These are phyloP conservation scores for Alnus rubra DNA, from an alignment of 306 rosid species.

Conservation along the genomic window DNA sequence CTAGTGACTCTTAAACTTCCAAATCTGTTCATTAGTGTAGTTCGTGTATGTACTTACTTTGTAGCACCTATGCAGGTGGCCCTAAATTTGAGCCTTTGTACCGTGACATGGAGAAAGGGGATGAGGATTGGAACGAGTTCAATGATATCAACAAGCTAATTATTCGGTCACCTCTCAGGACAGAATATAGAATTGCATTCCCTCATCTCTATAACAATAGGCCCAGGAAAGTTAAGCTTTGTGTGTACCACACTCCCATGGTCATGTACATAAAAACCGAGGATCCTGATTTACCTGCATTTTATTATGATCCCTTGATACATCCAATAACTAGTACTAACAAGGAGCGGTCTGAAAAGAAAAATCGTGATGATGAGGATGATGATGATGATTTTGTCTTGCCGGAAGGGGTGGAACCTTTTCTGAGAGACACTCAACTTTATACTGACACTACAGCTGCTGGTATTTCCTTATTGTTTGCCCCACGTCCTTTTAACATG, in stretches of 20 bases:
- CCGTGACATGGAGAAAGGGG: conserved; percentile 99
- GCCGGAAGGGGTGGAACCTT: conserved; percentile 93
- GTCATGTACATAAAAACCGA: conserved; percentile 93
- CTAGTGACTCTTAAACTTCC: not conserved
- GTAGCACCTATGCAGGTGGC: conserved; percentile 59
- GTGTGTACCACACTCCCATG: conserved; percentile 96
- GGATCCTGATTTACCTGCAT: conserved; percentile 98
- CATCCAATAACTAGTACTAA: conserved; percentile 94
- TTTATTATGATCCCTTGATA: conserved; percentile 95
- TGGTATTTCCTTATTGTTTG: conserved; percentile 88
- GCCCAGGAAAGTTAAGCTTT: conserved; percentile 97
- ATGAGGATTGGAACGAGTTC: conserved; percentile 99
- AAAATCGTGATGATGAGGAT: conserved; percentile 71
- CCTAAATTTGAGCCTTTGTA: conserved; percentile 98
- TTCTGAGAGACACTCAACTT: conserved; percentile 80
- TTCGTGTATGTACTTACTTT: not conserved
- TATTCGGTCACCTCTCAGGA: conserved; percentile 96
- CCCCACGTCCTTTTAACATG: conserved; percentile 99
- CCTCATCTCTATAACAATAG: conserved; percentile 99
- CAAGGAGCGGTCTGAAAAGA: conserved; percentile 93
- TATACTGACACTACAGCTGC: conserved; percentile 98
- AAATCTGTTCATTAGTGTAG: not conserved
- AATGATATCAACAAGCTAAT: conserved; percentile 97
- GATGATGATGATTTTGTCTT: conserved; percentile 68
- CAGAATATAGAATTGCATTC: conserved; percentile 95